Evolutionary conservation across 1,139 yeast species (phyloP).

Genomic region (Pichia inconspicua): DNA sequence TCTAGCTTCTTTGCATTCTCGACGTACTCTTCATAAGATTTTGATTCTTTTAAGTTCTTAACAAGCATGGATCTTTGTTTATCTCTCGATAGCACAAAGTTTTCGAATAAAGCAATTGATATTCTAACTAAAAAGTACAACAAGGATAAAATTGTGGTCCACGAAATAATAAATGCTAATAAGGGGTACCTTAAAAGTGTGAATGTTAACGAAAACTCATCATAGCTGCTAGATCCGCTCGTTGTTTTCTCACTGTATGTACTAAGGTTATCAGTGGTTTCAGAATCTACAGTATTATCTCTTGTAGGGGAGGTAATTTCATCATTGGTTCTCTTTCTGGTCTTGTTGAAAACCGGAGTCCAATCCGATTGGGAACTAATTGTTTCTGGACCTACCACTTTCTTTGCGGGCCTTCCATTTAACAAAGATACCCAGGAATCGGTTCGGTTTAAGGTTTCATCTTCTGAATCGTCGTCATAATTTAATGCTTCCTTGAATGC

Average conservation of each 20-base stretch:
- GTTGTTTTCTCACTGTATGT: not conserved
- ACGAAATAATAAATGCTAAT: conserved; percentile 40
- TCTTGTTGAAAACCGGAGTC: conserved; percentile 46
- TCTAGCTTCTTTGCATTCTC: conserved; percentile 52
- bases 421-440: conserved; percentile 6
- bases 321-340: conserved; percentile 13
- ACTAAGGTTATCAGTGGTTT: not conserved
- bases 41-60: conserved; percentile 40
- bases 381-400: conserved; percentile 30
- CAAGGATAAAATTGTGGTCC: conserved; percentile 46
- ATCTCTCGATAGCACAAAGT: conserved; percentile 44
- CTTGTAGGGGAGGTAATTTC: not conserved
- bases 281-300: not conserved
- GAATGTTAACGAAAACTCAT: conserved; percentile 43
- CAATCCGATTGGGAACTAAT: conserved; percentile 61
- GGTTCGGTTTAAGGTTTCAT: conserved; percentile 10
- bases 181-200: conserved; percentile 60
- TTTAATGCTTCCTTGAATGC: conserved; percentile 36
- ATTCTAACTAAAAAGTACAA: conserved; percentile 48
- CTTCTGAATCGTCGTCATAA: conserved; percentile 22
- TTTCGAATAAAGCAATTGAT: conserved; percentile 60
- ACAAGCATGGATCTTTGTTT: conserved; percentile 50
- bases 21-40: conserved; percentile 55
- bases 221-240: conserved; percentile 9
- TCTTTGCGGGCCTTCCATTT: not conserved